Evolutionary conservation across 2,329 filamentous ascomycete genomes (phyloP), one percentile per base, ranked within the genome.

Genomic region (Davidsoniella neocaledoniae): DNA sequence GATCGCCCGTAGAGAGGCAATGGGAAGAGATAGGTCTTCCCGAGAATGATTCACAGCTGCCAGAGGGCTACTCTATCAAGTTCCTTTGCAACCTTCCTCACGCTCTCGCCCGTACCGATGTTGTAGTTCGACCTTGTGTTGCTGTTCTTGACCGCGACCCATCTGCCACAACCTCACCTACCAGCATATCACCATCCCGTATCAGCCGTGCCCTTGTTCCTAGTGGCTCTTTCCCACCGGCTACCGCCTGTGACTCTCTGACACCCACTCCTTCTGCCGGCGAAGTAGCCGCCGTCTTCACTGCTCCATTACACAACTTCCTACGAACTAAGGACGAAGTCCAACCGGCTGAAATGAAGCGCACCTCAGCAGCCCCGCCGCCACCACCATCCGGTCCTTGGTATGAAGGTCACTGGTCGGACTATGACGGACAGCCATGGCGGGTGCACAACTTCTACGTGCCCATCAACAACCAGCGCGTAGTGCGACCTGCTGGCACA

Each of bases 221-320:
- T 46, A 29, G 37, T 42, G 39, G 43, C 23, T 39, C 45, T 9
- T 33, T 33, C 29, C 29, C 29, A 33, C 39, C 53, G 16, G 52
- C 53, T n/a, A 46, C 50, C 17, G 48, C 50, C 4, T 38, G 49
- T 5, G 78, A 81, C 56, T 75, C 71, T 54, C 74, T 88, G 64
- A 86, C 86, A 53, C 88, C 90, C 0, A 74, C 78, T 38, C 72
- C 95, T 9, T 86, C 95, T 64, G 84, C 87, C 1, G 81, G 84
- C 56, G 90, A 96, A 65, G 90, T 96, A 2, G 88, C 87, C 2
- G 88, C 87, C 42, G 86, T 96, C 33, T 96, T 96, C 66, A 90
- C 85, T 4, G 88, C 84, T 4, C 83, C 86, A 0, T 86, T 96
- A 57, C 77, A 81, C 62, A 84, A 87, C 61, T 95, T 96, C 62